Evolutionary conservation across 495 filamentous ascomycete species (phyloP).

Genomic region (Mytilinidion resinicola): DNA sequence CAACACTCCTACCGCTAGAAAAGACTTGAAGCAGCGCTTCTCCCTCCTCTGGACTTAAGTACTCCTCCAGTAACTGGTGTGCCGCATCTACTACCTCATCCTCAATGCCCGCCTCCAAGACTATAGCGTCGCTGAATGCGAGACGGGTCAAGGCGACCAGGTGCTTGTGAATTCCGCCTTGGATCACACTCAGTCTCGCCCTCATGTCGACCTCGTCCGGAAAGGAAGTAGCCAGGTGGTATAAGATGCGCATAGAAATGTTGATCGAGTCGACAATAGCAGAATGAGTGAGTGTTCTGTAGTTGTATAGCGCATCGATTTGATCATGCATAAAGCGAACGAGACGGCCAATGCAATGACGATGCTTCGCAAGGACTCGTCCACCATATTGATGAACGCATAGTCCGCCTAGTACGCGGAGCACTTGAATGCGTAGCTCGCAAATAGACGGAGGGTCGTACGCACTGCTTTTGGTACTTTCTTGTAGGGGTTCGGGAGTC

Average conservation of each 20-base stretch:
- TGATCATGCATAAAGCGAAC: conserved; percentile 59
- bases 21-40: conserved; percentile 57
- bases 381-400: conserved; percentile 46
- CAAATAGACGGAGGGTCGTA: conserved; percentile 38
- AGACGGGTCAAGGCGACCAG: conserved; percentile 59
- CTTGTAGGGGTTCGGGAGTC: conserved; percentile 42
- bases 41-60: conserved; percentile 64
- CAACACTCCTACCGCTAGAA: conserved; percentile 34
- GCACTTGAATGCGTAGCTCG: conserved; percentile 50
- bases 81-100: conserved; percentile 62
- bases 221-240: conserved; percentile 50
- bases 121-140: conserved; percentile 57
- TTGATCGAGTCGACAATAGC: conserved; percentile 50
- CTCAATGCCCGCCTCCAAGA: conserved; percentile 59
- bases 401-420: conserved; percentile 50
- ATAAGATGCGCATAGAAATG: conserved; percentile 53
- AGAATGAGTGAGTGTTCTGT: conserved; percentile 17
- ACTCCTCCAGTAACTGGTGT: conserved; percentile 56
- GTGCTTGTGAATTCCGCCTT: conserved; percentile 59
- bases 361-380: conserved; percentile 48
- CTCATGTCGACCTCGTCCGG: conserved; percentile 47
- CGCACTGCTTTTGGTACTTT: conserved; percentile 7
- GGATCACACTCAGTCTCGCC: conserved; percentile 50
- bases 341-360: conserved; percentile 50
- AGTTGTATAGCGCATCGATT: conserved; percentile 55